Evolutionary conservation across 2,329 filamentous ascomycete species (phyloP).

Genomic region (Drechslerella dactyloides): DNA sequence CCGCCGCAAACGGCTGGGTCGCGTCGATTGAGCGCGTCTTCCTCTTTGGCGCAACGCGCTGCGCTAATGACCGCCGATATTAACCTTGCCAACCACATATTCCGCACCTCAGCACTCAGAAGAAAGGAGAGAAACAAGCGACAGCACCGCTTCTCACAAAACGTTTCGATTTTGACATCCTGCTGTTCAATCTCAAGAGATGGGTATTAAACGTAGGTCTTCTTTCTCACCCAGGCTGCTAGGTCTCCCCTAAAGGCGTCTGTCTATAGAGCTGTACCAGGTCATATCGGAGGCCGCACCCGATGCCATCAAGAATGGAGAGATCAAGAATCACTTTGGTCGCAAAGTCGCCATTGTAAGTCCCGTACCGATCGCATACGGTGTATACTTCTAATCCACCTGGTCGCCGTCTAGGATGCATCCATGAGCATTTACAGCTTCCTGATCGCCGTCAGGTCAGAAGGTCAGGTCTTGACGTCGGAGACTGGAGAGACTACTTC

Average conservation of each 20-base stretch:
- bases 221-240: neutral
- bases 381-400: neutral
- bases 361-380: constrained; percentile 52
- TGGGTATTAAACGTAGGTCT: constrained; percentile 64
- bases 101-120: neutral
- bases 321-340: constrained; percentile 99
- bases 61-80: neutral
- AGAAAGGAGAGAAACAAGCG: neutral
- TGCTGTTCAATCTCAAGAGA: constrained; percentile 50
- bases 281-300: constrained; percentile 92
- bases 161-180: neutral
- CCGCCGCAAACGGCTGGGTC: no score
- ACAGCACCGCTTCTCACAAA: neutral
- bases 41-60: neutral
- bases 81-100: no score
- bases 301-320: constrained; percentile 92
- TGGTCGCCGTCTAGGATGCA: constrained; percentile 58
- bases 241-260: constrained; percentile 11
- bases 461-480: constrained; percentile 93
- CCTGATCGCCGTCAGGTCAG: constrained; percentile 93
- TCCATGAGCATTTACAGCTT: constrained; percentile 99
- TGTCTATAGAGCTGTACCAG: constrained; percentile 68
- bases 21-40: no score
- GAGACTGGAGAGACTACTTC: constrained; percentile 96
- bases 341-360: constrained; percentile 96